Conservation (phyloP, 2,329 filamentous ascomycete genomes). For the Clarireedia monteithiana region DNA sequence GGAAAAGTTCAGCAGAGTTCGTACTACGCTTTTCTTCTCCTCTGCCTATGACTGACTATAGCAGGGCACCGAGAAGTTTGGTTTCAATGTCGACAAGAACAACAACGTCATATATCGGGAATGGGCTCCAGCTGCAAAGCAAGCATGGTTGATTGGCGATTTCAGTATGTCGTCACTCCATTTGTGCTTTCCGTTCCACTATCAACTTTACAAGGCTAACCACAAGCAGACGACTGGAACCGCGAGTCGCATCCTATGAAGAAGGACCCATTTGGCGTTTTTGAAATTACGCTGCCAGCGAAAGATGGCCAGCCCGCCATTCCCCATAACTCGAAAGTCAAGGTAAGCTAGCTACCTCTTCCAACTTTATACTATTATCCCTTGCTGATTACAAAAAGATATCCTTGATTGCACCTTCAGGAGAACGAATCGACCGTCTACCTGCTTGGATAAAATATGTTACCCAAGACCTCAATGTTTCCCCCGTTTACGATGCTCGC, state of each 20-base stretch:
- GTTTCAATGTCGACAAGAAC: conserved; percentile 72
- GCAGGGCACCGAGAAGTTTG: conserved; percentile 79
- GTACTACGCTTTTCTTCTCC: conserved; percentile 20
- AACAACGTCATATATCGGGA: conserved; percentile 88
- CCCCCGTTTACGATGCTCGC: conserved; percentile 85
- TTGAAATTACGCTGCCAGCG: conserved; percentile 71
- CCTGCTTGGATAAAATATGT: conserved; percentile 98
- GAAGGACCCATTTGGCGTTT: conserved; percentile 78
- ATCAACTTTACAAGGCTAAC: conserved; percentile 15
- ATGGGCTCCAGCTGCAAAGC: conserved; percentile 86
- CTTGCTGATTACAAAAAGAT: conserved; percentile 47
- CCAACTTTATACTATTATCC: not conserved
- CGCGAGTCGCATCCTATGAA: conserved; percentile 77
- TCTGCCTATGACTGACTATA: conserved; percentile 10
- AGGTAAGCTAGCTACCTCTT: conserved; percentile 46
- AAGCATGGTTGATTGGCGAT: conserved; percentile 84
- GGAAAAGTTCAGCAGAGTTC: conserved; percentile 80
- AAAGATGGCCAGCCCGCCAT: conserved; percentile 71
- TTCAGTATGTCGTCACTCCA: conserved; percentile 58
- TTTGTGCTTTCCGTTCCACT: conserved; percentile 8
- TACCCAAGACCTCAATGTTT: conserved; percentile 84
- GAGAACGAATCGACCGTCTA: conserved; percentile 77
- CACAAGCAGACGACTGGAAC: conserved; percentile 69
- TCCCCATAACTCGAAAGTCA: conserved; percentile 89
- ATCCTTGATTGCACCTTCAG: conserved; percentile 69